Conservation (phyloP, 306 rosid genomes). For the Elaeagnus macrophylla region DNA sequence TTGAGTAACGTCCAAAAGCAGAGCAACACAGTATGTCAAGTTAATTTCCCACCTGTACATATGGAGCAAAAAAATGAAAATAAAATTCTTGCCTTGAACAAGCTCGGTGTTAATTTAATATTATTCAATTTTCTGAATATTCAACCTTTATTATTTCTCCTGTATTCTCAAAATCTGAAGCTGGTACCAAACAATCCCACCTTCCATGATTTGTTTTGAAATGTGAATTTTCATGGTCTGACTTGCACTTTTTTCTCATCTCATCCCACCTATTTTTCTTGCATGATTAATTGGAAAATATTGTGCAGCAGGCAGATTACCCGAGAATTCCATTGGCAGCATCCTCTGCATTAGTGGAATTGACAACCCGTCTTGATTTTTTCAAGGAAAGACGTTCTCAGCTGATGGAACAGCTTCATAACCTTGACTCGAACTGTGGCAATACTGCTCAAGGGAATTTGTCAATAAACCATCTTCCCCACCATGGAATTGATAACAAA, state of each 20-base stretch:
- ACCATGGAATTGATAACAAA: slow-evolving; percentile 57
- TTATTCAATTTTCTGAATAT: too few species aligned
- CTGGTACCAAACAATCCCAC: neutral
- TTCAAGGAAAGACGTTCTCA: slow-evolving; percentile 98
- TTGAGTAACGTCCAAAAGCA: too few species aligned
- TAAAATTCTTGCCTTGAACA: too few species aligned
- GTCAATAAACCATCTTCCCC: slow-evolving; percentile 75
- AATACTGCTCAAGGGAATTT: slow-evolving; percentile 60
- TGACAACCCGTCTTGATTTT: slow-evolving; percentile 93
- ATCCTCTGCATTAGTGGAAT: slow-evolving; percentile 82
- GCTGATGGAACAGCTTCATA: slow-evolving; percentile 98
- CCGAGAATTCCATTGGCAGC: slow-evolving; percentile 69
- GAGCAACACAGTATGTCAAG: too few species aligned
- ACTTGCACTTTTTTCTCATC: too few species aligned
- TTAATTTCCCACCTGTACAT: too few species aligned
- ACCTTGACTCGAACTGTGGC: slow-evolving; percentile 89
- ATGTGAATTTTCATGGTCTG: too few species aligned
- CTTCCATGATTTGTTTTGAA: too few species aligned
- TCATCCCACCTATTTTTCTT: neutral
- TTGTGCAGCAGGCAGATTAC: slow-evolving; percentile 51
- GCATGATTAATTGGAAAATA: neutral
- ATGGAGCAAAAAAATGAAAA: too few species aligned
- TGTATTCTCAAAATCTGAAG: too few species aligned
- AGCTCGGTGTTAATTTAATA: too few species aligned
- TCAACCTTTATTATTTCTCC: too few species aligned